Evolutionary conservation across 2,329 filamentous ascomycete species (phyloP), one percentile per base, ranked within the genome.

Genomic region (Nothopassalora personata): DNA sequence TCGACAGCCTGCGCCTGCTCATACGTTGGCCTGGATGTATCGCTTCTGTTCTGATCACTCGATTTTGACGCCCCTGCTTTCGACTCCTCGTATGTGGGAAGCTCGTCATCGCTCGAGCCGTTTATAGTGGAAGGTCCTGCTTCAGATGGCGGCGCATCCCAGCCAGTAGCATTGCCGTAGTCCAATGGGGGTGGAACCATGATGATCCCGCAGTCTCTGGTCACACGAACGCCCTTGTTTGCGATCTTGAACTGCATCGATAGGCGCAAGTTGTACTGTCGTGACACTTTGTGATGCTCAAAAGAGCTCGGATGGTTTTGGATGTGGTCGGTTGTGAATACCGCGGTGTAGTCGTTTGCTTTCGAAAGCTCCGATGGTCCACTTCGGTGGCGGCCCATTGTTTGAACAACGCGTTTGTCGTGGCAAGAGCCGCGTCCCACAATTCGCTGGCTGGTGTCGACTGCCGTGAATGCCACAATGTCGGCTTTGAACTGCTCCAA

Each of bases 401-500:
- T 60, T 31, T 66, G 64, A 2, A 62, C 53, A 19, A 36, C 61
- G 5, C 45, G 51, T 28, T 50, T 55, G 45, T 61, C 60, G 28
- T 50, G 49, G 33, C 58, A 59, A 27, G 61, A 28, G 13, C 54
- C 43, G 15, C 56, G 53, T 7, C 64, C 64, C 11, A 61, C 59
- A 2, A 62, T 33, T 1, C 64, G 58, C 36, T 57, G 34, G 19
- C 53, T 51, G 2, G 58, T 52, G n/a, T 66, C 59, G 2, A 62
- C 60, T 9, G 46, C 51, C 10, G 62, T 66, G 28, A 55, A 58
- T 0, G 58, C 56, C 9, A 58, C 43, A 6, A 66, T 49, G 13
- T 66, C 60, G 13, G 48, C 60, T 13, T 52, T 56, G 53, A 66
- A 62, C 7, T 36, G 34, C 33, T 61, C 60, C 19, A 66, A 54